Base-by-base conservation (phyloP, 1,284 basidiomycete genomes). In the Heliocybe sulcata region DNA sequence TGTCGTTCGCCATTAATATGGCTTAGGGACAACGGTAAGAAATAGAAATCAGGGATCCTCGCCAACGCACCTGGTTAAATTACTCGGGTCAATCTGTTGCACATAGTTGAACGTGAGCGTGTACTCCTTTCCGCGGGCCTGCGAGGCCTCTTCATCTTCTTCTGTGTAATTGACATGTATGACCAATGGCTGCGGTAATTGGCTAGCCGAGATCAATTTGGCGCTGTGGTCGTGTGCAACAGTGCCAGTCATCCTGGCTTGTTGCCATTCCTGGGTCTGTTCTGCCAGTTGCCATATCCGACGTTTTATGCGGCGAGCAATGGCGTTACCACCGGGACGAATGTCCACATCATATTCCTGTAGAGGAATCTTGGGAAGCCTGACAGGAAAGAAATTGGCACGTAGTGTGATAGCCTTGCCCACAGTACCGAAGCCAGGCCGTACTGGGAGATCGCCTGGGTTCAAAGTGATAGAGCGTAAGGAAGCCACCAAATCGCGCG, bases 271-370 rank as follows among this genome's bases (percentile, higher is more conserved):
- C 2, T 67, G 57, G 1, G 79, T 77, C 53, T 74, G 64, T 61
- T 89, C 88, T 1, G 87, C 85, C 16, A 90, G 76, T 58, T 87
- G 75, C 61, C 87, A 87, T 27, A 91, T 84, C 2, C 88, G 76
- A 48, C 78, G 74, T 64, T 81, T 85, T 35, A 90, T 75, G 12
- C 85, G 79, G 56, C 75, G 77, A 51, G 72, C 67, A 2, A 77
- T 66, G 14, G 75, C 76, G 3, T 73, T 79, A 2, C 72, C 70
- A 8, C 67, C 63, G 1, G 88, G 87, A 0, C 79, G 68, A 31
- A 90, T 81, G 1, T 74, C 62, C 9, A 90, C 77, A 58, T 85
- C 81, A 60, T 91, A 91, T 59, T 91, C 88, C 62, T 75, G 81
- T 10, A 89, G 61, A 0, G 81, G 77, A 0, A 73, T 77, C 53